Evolutionary conservation across 345 rosid genomes (phyloP).

Genomic region (Lumnitzera littorea): DNA sequence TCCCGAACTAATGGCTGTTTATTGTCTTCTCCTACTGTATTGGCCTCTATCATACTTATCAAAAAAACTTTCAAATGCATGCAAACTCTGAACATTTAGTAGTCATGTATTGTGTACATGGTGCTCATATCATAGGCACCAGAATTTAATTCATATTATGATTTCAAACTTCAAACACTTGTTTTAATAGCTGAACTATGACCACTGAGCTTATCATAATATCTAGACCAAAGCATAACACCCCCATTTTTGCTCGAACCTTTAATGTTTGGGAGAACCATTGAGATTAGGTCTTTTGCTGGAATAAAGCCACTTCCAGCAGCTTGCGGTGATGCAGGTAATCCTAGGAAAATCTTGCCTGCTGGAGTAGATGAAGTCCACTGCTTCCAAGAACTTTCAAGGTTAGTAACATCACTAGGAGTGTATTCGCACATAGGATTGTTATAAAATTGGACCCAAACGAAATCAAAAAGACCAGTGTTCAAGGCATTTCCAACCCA

Average conservation of each 20-base stretch:
- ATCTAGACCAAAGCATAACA: slow-evolving; percentile 49
- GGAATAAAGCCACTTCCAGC: slow-evolving; percentile 45
- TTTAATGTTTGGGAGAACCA: slow-evolving; percentile 31
- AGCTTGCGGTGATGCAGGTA: slow-evolving; percentile 47
- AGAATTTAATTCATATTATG: too few species aligned
- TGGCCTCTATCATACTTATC: too few species aligned
- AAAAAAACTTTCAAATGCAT: too few species aligned
- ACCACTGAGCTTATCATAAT: slow-evolving; percentile 29
- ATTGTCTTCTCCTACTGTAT: too few species aligned
- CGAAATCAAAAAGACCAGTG: slow-evolving; percentile 41
- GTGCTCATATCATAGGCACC: too few species aligned
- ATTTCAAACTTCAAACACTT: slow-evolving; percentile 11
- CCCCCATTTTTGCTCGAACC: slow-evolving; percentile 42
- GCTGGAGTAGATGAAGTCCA: slow-evolving; percentile 37
- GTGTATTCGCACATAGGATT: slow-evolving; percentile 42
- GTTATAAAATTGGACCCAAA: slow-evolving; percentile 54
- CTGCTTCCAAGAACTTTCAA: slow-evolving; percentile 34
- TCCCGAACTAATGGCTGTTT: too few species aligned
- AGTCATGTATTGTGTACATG: too few species aligned
- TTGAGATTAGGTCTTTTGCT: slow-evolving; percentile 23
- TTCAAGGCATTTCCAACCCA: slow-evolving; percentile 31
- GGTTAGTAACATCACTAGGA: slow-evolving; percentile 19
- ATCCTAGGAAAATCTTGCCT: slow-evolving; percentile 31
- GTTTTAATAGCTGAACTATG: slow-evolving; percentile 29
- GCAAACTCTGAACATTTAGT: too few species aligned